Percentiles rank a stretch among this genome's conserved stretches.
These are phyloP conservation scores for Planoprotostelium fungivorum DNA, from an alignment of 78 protist species.

Conservation along the genomic window DNA sequence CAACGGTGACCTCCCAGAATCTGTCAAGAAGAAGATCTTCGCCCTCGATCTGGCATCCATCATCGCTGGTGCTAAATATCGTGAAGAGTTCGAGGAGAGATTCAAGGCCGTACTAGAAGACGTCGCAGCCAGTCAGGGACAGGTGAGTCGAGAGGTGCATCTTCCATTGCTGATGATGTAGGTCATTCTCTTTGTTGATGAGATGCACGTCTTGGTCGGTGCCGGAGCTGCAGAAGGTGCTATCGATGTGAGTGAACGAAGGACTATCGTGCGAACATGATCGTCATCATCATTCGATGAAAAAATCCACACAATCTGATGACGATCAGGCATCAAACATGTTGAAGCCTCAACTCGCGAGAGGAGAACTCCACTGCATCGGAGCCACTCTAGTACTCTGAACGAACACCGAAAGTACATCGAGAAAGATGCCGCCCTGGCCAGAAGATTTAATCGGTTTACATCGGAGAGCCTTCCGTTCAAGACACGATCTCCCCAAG, in stretches of 20 bases:
- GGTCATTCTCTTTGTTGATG: constrained; percentile 18
- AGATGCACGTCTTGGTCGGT: constrained; percentile 96
- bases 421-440: background rate
- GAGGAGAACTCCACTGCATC: constrained; percentile 95
- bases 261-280: no score
- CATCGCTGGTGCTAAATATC: constrained; percentile 96
- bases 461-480: constrained; percentile 92
- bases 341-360: no score
- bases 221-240: constrained; percentile 94
- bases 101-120: constrained; percentile 92
- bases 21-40: constrained; percentile 67
- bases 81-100: constrained; percentile 99
- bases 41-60: constrained; percentile 94
- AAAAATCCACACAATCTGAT: no score
- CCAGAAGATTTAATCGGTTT: constrained; percentile 90
- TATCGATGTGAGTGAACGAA: no score
- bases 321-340: constrained; percentile 96
- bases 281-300: no score
- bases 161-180: background rate
- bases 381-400: constrained; percentile 98
- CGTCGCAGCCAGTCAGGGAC: constrained; percentile 70
- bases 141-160: constrained; percentile 67
- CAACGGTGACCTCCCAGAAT: constrained; percentile 94
- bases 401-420: constrained; percentile 79
- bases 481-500: constrained; percentile 85